Evolutionary conservation across 208 protist genomes (phyloP).

Genomic region (Phytomonas serpens): DNA sequence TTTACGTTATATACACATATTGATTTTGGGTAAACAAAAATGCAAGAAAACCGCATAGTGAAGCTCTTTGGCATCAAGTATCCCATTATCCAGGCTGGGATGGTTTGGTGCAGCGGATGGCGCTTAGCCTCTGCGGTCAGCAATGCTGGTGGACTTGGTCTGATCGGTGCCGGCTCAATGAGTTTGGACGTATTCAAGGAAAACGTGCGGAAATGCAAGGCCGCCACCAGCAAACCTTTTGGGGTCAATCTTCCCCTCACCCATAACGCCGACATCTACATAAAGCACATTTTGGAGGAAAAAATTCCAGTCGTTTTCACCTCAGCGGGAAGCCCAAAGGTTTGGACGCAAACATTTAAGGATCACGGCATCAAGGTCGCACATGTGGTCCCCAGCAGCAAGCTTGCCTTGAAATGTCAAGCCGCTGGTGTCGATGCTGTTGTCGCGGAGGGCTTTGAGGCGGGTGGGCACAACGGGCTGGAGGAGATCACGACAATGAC

Average conservation of each 20-base stretch:
- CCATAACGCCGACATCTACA: constrained; percentile 27
- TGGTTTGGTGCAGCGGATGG: constrained; percentile 80
- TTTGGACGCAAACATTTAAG: constrained; percentile 64
- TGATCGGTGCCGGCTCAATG: constrained; percentile 73
- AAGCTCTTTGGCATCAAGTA: constrained; percentile 59
- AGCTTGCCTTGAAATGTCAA: constrained; percentile 69
- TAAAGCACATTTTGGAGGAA: constrained; percentile 68
- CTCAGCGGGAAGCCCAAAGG: constrained; percentile 69
- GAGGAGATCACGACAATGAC: constrained; percentile 66
- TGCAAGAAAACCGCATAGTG: constrained; percentile 37
- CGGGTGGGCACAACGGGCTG: constrained; percentile 51
- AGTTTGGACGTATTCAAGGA: constrained; percentile 47
- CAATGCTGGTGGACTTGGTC: constrained; percentile 84
- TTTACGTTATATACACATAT: constrained; percentile 12
- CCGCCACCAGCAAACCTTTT: constrained; percentile 59
- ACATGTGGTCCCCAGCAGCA: constrained; percentile 74
- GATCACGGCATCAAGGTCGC: constrained; percentile 55
- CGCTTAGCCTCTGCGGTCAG: constrained; percentile 66
- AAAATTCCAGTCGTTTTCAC: constrained; percentile 83
- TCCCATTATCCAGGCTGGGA: constrained; percentile 78
- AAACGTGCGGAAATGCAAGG: constrained; percentile 37
- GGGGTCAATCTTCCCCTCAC: constrained; percentile 73
- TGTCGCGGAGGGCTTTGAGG: constrained; percentile 78
- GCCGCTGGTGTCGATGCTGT: constrained; percentile 65
- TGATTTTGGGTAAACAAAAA: constrained; percentile 1